Base-by-base conservation (phyloP, 345 rosid species). In the Murraya koenigii region DNA sequence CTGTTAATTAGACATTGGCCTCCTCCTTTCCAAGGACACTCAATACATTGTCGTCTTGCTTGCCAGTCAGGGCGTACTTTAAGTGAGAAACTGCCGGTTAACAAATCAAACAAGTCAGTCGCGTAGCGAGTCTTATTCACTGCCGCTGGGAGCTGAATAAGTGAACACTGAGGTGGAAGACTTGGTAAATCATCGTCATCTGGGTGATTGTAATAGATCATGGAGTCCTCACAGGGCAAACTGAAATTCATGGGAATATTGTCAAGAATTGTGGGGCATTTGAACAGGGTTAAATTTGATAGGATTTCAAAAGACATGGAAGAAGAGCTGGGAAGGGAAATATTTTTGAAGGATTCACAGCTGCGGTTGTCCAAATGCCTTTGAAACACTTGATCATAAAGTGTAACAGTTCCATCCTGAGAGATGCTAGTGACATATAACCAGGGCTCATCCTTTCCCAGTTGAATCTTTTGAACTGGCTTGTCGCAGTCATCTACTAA, bases 301-400 rank as follows among this genome's bases (percentile, higher is more conserved):
- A 2, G 13, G 7, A 79, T 54, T 6, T 35, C 19, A 6, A 80
- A 82, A 32, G 64, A 58, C 33, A 84, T 67, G 72, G 64, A 83
- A 20, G 87, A 87, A 17, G 76, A 74, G 11, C 25, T 14, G 36
- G 88, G 81, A 58, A 85, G 72, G 67, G 85, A 80, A 19, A 83
- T 68, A 67, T 47, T 67, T 25, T 81, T 78, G 35, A 83, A 82
- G 71, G 79, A 79, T 11, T 17, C 39, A 35, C 88, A 86, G n/a
- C 56, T 6, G 10, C 19, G 20, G n/a, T 78, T n/a, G 4, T 3
- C 1, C 54, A 82, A 75, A 23, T 60, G 74, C 25, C 62, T 20
- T 13, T 47, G 30, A 33, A 80, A 66, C 41, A 52, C 72, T 5
- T 65, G 36, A 22, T 86, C 88, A 2, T 62, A 72, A 55, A 82